Evolutionary conservation across 1,284 basidiomycete species (phyloP).

Genomic region (Fomitopsis pinicola): DNA sequence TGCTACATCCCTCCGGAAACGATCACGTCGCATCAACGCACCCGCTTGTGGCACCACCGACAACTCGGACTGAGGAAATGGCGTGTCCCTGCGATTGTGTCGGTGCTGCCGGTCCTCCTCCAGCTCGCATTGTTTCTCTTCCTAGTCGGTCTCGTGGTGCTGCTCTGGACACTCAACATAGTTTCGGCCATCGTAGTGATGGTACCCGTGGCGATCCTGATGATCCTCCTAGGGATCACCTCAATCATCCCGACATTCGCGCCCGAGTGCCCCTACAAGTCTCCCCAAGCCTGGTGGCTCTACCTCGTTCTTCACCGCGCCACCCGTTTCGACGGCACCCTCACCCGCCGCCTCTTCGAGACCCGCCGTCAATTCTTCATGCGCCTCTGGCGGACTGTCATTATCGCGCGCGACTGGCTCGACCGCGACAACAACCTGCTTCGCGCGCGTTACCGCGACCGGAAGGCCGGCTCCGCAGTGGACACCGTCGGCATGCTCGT

Average conservation of each 20-base stretch:
- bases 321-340: neutral
- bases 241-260: neutral
- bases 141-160: slow-evolving; percentile 12
- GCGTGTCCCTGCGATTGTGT: slow-evolving; percentile 11
- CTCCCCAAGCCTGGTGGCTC: neutral
- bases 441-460: neutral
- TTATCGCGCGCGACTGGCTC: neutral
- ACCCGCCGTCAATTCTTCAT: neutral
- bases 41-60: slow-evolving; percentile 8
- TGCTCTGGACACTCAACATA: slow-evolving; percentile 6
- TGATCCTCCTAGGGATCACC: neutral
- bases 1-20: slow-evolving; percentile 4
- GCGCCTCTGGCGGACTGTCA: neutral
- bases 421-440: neutral
- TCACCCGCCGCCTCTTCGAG: neutral
- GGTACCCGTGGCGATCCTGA: neutral
- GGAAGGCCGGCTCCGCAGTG: neutral
- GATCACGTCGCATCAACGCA: slow-evolving; percentile 1
- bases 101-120: slow-evolving; percentile 13
- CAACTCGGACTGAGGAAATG: slow-evolving; percentile 5
- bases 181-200: neutral
- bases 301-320: neutral
- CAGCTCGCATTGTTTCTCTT: slow-evolving; percentile 13
- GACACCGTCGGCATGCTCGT: neutral
- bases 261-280: neutral